Conservation (phyloP, 208 protist species). For the Porcisia deanei region DNA sequence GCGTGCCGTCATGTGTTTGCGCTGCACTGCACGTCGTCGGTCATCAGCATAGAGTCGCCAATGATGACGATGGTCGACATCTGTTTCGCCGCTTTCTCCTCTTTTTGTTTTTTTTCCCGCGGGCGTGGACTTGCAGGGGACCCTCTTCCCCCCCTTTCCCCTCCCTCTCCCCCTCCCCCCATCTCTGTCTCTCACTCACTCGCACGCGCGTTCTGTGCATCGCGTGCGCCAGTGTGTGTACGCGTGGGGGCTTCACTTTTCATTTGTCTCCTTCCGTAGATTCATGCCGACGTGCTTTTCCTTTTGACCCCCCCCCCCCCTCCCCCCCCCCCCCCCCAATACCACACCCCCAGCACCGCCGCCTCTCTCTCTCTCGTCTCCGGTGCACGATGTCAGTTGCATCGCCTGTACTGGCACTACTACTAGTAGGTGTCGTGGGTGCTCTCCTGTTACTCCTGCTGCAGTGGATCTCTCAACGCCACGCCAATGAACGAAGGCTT, state of each 20-base stretch:
- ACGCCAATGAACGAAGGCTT: slow-evolving; percentile 3
- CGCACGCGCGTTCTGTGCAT: no score
- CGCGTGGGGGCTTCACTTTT: no score
- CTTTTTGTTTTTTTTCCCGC: not conserved
- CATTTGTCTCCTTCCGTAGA: no score
- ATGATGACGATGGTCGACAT: not conserved
- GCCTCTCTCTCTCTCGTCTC: not conserved
- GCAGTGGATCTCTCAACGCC: slow-evolving; percentile 8
- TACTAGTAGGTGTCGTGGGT: no score
- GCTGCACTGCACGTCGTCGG: not conserved
- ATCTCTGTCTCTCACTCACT: not conserved
- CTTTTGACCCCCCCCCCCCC: no score
- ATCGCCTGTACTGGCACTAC: slow-evolving; percentile 1
- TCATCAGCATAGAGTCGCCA: not conserved
- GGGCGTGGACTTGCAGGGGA: not conserved
- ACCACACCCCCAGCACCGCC: not conserved
- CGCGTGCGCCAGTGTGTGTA: no score
- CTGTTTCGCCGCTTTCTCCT: not conserved
- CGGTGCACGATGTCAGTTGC: slow-evolving; percentile 9
- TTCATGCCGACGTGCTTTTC: no score
- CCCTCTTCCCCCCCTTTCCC: not conserved
- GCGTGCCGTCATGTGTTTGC: not conserved
- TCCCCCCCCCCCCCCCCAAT: no score
- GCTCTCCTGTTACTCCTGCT: slow-evolving; percentile 15
- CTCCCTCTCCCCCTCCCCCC: not conserved